A percentile compares a stretch with the other conserved stretches of the same genome.
Conservation (phyloP, 2,329 filamentous ascomycete species). For the Ophiocordyceps camponoti-leonardi region DNA sequence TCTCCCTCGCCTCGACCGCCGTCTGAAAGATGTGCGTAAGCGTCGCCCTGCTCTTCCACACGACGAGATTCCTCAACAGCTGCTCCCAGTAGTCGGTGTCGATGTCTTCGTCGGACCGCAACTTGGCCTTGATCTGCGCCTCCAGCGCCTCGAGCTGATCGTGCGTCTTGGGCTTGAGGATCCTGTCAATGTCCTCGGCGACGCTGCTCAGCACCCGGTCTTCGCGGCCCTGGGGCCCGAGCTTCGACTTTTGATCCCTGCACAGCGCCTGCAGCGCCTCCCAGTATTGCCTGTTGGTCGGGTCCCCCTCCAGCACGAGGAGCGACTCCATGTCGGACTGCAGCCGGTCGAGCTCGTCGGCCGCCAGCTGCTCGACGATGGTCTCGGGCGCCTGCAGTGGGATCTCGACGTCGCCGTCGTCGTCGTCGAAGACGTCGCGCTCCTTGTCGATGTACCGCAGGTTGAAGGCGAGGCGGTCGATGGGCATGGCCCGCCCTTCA, state of each 20-base stretch:
- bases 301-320: constrained; percentile 61
- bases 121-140: constrained; percentile 69
- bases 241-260: constrained; percentile 53
- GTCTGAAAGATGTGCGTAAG: constrained; percentile 61
- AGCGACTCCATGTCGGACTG: constrained; percentile 73
- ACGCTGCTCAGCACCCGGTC: constrained; percentile 69
- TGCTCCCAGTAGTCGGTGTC: constrained; percentile 98
- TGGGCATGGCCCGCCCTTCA: constrained; percentile 76
- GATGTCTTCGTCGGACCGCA: constrained; percentile 77
- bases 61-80: constrained; percentile 62
- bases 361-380: constrained; percentile 58
- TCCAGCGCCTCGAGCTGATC: constrained; percentile 79
- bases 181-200: constrained; percentile 69
- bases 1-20: constrained; percentile 53
- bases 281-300: constrained; percentile 77
- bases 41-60: constrained; percentile 86
- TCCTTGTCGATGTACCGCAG: constrained; percentile 76
- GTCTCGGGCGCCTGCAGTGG: constrained; percentile 64
- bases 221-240: constrained; percentile 42
- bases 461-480: constrained; percentile 87
- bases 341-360: constrained; percentile 53
- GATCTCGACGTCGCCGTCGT: constrained; percentile 55
- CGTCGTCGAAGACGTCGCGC: constrained; percentile 71
- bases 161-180: constrained; percentile 70
- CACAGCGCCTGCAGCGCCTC: constrained; percentile 76